These are phyloP conservation scores for Spathaspora hagerdaliae DNA, from an alignment of 805 yeast species.

Conservation along the genomic window DNA sequence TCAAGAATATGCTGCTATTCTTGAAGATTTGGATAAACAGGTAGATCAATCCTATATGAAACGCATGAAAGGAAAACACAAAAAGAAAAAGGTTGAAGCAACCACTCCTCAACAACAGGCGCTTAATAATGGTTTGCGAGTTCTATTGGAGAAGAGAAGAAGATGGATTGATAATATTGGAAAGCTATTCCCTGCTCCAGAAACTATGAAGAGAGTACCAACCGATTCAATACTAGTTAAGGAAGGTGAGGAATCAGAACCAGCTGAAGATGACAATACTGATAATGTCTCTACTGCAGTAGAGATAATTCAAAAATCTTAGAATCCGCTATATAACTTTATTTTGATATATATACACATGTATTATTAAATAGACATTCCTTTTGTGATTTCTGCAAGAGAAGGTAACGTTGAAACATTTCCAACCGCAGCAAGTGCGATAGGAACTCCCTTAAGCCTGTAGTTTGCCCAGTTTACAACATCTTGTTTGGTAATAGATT, in stretches of 20 bases:
- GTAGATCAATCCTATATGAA: constrained; percentile 91
- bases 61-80: constrained; percentile 71
- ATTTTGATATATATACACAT: not conserved
- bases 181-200: constrained; percentile 65
- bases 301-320: constrained; percentile 12
- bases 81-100: constrained; percentile 48
- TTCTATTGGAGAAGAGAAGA: constrained; percentile 76
- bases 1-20: constrained; percentile 86
- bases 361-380: constrained; percentile 19
- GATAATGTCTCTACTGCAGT: constrained; percentile 26
- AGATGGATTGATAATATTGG: constrained; percentile 92
- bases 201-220: constrained; percentile 77
- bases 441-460: constrained; percentile 69
- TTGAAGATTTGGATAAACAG: constrained; percentile 94
- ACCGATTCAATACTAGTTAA: constrained; percentile 51
- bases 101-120: constrained; percentile 55
- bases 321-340: not conserved
- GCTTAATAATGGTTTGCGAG: constrained; percentile 72
- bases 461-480: constrained; percentile 86
- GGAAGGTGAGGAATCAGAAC: constrained; percentile 29
- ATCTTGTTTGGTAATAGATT: constrained; percentile 71
- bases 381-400: constrained; percentile 50
- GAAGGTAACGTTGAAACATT: constrained; percentile 69
- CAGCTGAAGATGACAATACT: constrained; percentile 26
- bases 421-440: constrained; percentile 91